Evolutionary conservation across 1,284 basidiomycete species (phyloP).

Genomic region (Naganishia liquefaciens): DNA sequence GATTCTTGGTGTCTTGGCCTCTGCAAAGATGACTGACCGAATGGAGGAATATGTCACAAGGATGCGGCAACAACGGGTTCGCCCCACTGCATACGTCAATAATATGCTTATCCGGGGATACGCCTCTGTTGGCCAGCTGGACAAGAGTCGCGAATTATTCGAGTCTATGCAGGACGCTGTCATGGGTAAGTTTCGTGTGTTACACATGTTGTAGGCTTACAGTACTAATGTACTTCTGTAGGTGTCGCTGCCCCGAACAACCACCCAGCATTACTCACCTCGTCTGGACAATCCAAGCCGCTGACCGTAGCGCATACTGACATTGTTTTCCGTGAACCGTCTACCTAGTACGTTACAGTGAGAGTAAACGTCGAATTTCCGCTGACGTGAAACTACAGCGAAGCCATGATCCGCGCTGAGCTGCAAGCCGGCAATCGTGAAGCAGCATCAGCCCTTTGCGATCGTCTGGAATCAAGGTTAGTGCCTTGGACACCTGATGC

Average conservation of each 20-base stretch:
- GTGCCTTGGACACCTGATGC: neutral
- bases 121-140: conserved; percentile 70
- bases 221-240: conserved; percentile 41
- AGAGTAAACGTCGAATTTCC: neutral
- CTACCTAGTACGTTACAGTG: conserved; percentile 49
- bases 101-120: conserved; percentile 91
- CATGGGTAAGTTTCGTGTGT: conserved; percentile 33
- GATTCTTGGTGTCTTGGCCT: conserved; percentile 82
- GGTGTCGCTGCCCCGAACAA: conserved; percentile 89
- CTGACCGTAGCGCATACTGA: conserved; percentile 55
- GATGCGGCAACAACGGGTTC: conserved; percentile 67
- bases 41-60: conserved; percentile 68
- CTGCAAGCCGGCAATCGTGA: conserved; percentile 73
- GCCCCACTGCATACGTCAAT: conserved; percentile 93
- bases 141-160: conserved; percentile 73
- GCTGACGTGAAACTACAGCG: conserved; percentile 58
- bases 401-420: conserved; percentile 92
- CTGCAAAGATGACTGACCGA: conserved; percentile 75
- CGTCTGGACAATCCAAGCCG: conserved; percentile 52
- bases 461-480: conserved; percentile 66
- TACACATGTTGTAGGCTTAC: neutral
- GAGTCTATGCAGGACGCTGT: conserved; percentile 79
- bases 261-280: conserved; percentile 65
- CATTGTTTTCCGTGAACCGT: conserved; percentile 82
- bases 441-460: conserved; percentile 69